Conservation (phyloP, 768 basidiomycete genomes). For the Tricholomella constricta region DNA sequence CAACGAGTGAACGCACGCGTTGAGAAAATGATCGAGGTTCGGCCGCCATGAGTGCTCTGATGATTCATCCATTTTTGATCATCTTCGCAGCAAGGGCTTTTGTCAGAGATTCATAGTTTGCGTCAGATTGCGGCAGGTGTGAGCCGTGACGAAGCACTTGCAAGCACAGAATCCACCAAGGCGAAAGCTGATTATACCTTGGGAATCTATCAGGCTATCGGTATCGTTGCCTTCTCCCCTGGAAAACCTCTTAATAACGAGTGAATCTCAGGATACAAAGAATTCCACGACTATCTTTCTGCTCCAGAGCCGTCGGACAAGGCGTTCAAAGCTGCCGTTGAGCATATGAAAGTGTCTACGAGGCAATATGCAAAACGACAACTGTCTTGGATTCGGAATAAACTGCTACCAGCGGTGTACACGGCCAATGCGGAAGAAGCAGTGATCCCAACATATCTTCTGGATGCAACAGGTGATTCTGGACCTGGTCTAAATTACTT, state of each 20-base stretch:
- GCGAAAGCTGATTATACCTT: conserved; percentile 60
- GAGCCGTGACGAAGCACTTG: not conserved
- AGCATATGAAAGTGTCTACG: conserved; percentile 84
- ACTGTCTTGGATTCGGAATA: conserved; percentile 89
- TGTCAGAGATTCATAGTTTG: conserved; percentile 74
- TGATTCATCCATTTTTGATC: not conserved
- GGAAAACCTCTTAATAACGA: conserved; percentile 1
- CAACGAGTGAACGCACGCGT: conserved; percentile 77
- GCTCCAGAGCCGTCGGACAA: conserved; percentile 38
- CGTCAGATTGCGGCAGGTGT: conserved; percentile 30
- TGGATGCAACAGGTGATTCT: conserved; percentile 67
- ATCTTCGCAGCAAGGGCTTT: conserved; percentile 63
- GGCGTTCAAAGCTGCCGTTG: conserved; percentile 57
- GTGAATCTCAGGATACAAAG: conserved; percentile 75
- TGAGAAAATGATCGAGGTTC: conserved; percentile 87
- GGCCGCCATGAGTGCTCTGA: conserved; percentile 9
- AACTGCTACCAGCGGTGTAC: conserved; percentile 74
- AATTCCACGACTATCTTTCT: conserved; percentile 75
- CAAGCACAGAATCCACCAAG: not conserved
- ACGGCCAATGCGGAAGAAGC: conserved; percentile 43
- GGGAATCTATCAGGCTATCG: conserved; percentile 95
- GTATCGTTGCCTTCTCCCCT: conserved; percentile 36
- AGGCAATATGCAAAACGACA: conserved; percentile 91
- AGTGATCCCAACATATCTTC: conserved; percentile 46
- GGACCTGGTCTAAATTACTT: not conserved